Percentiles rank a stretch among this genome's conserved stretches.
Conservation (phyloP, 2,329 filamentous ascomycete genomes). For the Alternaria solani region DNA sequence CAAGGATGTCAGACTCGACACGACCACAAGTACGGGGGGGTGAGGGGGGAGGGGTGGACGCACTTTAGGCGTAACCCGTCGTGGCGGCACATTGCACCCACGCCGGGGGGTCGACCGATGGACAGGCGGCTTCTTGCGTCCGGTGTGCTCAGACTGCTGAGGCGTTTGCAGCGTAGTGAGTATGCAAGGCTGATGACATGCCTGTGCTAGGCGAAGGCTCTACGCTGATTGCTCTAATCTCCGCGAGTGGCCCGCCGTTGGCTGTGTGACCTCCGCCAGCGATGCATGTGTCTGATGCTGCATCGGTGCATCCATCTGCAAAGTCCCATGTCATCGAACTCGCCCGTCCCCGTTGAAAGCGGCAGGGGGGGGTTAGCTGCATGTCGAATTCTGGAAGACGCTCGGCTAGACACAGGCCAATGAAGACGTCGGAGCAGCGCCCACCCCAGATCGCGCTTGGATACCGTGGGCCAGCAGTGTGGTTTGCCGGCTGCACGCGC, state of each 20-base stretch:
- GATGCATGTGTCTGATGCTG: slow-evolving; percentile 38
- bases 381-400: slow-evolving; percentile 48
- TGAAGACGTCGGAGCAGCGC: slow-evolving; percentile 23
- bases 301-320: slow-evolving; percentile 26
- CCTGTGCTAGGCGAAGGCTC: background rate
- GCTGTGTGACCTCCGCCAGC: slow-evolving; percentile 33
- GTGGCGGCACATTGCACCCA: slow-evolving; percentile 40
- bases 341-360: slow-evolving; percentile 30
- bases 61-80: slow-evolving; percentile 32
- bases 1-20: slow-evolving; percentile 23
- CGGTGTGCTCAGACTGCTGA: slow-evolving; percentile 25
- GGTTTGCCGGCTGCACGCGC: slow-evolving; percentile 43
- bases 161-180: slow-evolving; percentile 10
- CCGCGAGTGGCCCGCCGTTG: slow-evolving; percentile 43
- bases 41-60: slow-evolving; percentile 1
- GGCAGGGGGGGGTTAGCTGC: slow-evolving; percentile 30
- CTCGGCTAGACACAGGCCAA: slow-evolving; percentile 37
- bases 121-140: slow-evolving; percentile 27
- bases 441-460: slow-evolving; percentile 47
- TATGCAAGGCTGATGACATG: slow-evolving; percentile 35
- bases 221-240: slow-evolving; percentile 46
- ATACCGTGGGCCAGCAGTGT: slow-evolving; percentile 40
- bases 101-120: slow-evolving; percentile 27
- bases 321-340: slow-evolving; percentile 30
- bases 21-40: slow-evolving; percentile 12